phyloP scores from a whole-genome alignment of 257 asterid genomes.

The Solanum chmielewskii region DNA sequence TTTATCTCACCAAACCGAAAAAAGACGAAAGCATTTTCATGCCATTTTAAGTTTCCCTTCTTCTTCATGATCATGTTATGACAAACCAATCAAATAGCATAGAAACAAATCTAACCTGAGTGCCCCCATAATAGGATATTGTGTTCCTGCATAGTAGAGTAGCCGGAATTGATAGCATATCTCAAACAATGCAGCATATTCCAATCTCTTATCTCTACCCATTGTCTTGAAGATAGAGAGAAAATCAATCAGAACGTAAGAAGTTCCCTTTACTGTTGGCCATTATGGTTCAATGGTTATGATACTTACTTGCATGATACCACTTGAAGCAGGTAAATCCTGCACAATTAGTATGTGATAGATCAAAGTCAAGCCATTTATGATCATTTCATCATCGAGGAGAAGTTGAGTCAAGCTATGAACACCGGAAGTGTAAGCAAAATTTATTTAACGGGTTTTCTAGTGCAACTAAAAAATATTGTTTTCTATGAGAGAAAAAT shows the following conservation, averaged over 20 bases:
- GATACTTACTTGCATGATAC: slow-evolving; percentile 88
- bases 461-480: not conserved
- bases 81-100: not conserved
- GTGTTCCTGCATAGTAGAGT: slow-evolving; percentile 84
- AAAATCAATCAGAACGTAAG: slow-evolving; percentile 1
- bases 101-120: slow-evolving; percentile 50
- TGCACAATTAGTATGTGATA: slow-evolving; percentile 18
- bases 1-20: not conserved
- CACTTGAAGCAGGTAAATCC: slow-evolving; percentile 92
- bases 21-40: not conserved
- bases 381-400: not conserved
- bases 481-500: not conserved
- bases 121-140: slow-evolving; percentile 95
- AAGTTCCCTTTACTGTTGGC: not conserved
- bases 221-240: slow-evolving; percentile 45
- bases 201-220: slow-evolving; percentile 92
- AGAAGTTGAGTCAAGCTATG: not conserved
- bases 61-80: not conserved
- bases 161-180: slow-evolving; percentile 80
- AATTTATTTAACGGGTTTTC: not conserved
- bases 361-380: not conserved
- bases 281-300: not conserved
- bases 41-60: not conserved
- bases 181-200: slow-evolving; percentile 85
- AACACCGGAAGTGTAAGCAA: not conserved